Conservation (phyloP, 1,284 basidiomycete genomes). For the Polyporus tsugae region DNA sequence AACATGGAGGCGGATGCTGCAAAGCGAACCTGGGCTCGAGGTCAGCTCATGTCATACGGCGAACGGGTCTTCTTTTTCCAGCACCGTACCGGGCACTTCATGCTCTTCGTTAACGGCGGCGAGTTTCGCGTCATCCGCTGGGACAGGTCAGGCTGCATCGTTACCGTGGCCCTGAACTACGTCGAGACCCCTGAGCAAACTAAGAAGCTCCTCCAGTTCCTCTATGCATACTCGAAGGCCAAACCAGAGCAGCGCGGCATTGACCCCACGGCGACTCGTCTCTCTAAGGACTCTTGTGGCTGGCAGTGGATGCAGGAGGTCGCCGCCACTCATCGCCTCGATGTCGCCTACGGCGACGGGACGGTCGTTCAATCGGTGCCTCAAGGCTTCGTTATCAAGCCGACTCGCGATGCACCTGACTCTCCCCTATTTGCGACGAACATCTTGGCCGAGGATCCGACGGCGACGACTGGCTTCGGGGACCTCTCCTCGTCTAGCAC, state of each 20-base stretch:
- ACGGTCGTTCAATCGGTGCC: not conserved
- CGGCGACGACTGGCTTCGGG: not conserved
- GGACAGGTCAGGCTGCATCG: slow-evolving; percentile 24
- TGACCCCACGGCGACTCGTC: slow-evolving; percentile 15
- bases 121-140: slow-evolving; percentile 23
- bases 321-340: not conserved
- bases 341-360: slow-evolving; percentile 7
- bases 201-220: slow-evolving; percentile 8
- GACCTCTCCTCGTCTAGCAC: not conserved
- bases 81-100: slow-evolving; percentile 22
- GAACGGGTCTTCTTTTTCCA: slow-evolving; percentile 4
- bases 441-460: not conserved
- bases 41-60: slow-evolving; percentile 8
- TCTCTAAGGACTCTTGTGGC: slow-evolving; percentile 7
- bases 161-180: slow-evolving; percentile 17
- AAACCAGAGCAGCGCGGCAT: slow-evolving; percentile 4
- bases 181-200: not conserved
- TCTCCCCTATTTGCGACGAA: not conserved
- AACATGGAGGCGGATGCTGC: not conserved
- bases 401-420: not conserved
- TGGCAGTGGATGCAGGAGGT: slow-evolving; percentile 20
- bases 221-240: slow-evolving; percentile 11
- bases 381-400: not conserved
- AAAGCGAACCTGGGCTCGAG: not conserved
- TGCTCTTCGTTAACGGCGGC: slow-evolving; percentile 18